A percentile compares a stretch with the other conserved stretches of the same genome.
Conservation (phyloP, 1,284 basidiomycete genomes). For the Somion occarium region DNA sequence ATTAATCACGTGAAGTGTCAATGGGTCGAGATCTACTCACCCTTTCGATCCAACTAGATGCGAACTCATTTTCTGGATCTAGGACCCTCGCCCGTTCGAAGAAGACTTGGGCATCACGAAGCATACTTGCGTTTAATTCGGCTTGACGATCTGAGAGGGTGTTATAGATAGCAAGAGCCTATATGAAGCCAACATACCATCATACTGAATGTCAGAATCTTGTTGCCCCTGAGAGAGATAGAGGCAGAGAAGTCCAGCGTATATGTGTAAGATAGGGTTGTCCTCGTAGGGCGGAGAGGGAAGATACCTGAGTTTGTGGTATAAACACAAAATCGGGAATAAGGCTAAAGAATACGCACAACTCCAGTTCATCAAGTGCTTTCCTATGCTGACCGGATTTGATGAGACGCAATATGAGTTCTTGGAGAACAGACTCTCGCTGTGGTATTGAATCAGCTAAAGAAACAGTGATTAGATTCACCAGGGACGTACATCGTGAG, state of each 20-base stretch:
- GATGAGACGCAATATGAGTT: constrained; percentile 69
- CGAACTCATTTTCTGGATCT: constrained; percentile 54
- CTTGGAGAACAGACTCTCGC: constrained; percentile 72
- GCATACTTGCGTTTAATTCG: constrained; percentile 29
- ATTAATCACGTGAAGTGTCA: too few species aligned
- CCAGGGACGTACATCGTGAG: constrained; percentile 49
- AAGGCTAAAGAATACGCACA: constrained; percentile 44
- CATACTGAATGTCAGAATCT: neutral
- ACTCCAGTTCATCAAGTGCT: constrained; percentile 80
- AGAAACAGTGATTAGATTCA: constrained; percentile 1
- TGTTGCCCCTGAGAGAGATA: constrained; percentile 42
- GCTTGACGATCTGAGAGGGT: constrained; percentile 18
- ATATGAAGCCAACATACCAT: neutral
- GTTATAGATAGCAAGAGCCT: constrained; percentile 7
- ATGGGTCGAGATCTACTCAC: constrained; percentile 31
- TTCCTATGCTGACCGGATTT: constrained; percentile 50
- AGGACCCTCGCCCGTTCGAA: constrained; percentile 57
- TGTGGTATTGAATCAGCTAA: constrained; percentile 26
- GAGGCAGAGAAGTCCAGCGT: constrained; percentile 74
- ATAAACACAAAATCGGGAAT: constrained; percentile 3
- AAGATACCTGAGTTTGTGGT: constrained; percentile 54
- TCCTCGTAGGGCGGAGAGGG: constrained; percentile 83
- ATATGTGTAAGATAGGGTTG: constrained; percentile 72
- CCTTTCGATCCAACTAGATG: constrained; percentile 47
- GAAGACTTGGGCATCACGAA: constrained; percentile 59